Evolutionary conservation across 495 filamentous ascomycete genomes (phyloP).

Genomic region (Aspergillus conjunctus): DNA sequence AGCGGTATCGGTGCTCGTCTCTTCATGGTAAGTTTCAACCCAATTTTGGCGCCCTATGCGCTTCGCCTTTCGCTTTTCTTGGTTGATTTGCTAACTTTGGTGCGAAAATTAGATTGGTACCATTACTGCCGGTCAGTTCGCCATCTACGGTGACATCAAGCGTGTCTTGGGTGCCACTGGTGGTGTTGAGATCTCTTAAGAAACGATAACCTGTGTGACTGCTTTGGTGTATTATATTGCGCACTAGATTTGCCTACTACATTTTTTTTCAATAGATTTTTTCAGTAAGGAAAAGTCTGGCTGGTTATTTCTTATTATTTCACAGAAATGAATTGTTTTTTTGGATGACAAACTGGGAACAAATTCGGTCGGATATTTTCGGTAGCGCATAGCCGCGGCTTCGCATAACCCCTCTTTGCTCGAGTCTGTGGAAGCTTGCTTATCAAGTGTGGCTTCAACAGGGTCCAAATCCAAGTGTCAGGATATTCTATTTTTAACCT

Average conservation of each 20-base stretch:
- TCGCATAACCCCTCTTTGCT: no score
- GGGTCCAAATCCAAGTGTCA: background rate
- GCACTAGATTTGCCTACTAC: slow-evolving; percentile 42
- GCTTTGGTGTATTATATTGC: slow-evolving; percentile 42
- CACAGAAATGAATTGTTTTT: slow-evolving; percentile 12
- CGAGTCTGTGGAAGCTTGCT: no score
- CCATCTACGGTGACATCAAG: slow-evolving; percentile 80
- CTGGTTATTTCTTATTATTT: slow-evolving; percentile 13
- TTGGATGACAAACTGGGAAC: background rate
- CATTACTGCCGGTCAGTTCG: slow-evolving; percentile 91
- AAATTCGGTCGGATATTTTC: background rate
- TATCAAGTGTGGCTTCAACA: background rate
- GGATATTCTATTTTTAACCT: background rate
- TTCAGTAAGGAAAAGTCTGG: slow-evolving; percentile 35
- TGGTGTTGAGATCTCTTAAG: slow-evolving; percentile 74
- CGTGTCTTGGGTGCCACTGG: slow-evolving; percentile 65
- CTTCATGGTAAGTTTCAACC: slow-evolving; percentile 52
- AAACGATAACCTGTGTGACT: slow-evolving; percentile 32
- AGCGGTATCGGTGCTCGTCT: slow-evolving; percentile 91
- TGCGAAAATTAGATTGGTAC: slow-evolving; percentile 57
- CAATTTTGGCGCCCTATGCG: background rate
- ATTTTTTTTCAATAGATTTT: slow-evolving; percentile 36
- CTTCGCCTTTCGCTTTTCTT: background rate
- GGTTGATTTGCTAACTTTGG: slow-evolving; percentile 6
- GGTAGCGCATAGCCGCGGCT: background rate